phyloP scores from a whole-genome alignment of 345 rosid species.

The Lepidium didymum region DNA sequence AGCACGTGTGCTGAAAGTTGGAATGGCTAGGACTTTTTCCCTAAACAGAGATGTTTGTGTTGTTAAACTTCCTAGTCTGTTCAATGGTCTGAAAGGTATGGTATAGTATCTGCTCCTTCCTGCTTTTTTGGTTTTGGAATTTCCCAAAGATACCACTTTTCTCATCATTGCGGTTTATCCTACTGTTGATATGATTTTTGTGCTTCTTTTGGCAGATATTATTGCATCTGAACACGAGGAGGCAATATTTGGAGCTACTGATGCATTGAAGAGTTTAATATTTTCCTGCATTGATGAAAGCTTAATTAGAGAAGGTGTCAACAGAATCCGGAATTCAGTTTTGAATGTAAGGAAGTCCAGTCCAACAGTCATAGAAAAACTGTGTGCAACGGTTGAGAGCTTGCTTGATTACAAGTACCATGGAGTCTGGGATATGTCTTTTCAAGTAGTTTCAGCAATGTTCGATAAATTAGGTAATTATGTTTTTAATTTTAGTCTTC shows the following conservation, averaged over 20 bases:
- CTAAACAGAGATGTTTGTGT: slow-evolving; percentile 58
- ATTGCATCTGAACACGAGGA: slow-evolving; percentile 92
- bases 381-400: slow-evolving; percentile 71
- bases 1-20: slow-evolving; percentile 72
- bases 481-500: not conserved
- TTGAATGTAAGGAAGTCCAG: slow-evolving; percentile 37
- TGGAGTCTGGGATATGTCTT: slow-evolving; percentile 77
- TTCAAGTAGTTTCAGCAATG: slow-evolving; percentile 71
- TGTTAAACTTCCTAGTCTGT: slow-evolving; percentile 59
- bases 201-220: slow-evolving; percentile 52
- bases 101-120: slow-evolving; percentile 7
- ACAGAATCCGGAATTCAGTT: slow-evolving; percentile 38
- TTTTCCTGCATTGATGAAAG: slow-evolving; percentile 62
- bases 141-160: not conserved
- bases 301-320: slow-evolving; percentile 70
- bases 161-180: not conserved
- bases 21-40: slow-evolving; percentile 62
- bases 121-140: not conserved
- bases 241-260: slow-evolving; percentile 75
- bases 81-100: slow-evolving; percentile 78
- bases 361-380: slow-evolving; percentile 73
- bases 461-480: slow-evolving; percentile 76
- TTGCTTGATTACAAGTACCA: slow-evolving; percentile 74
- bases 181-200: not conserved
- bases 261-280: slow-evolving; percentile 67